These are phyloP conservation scores for Afroboletus lepidellus DNA, from an alignment of 1,284 basidiomycete species.

Conservation along the genomic window DNA sequence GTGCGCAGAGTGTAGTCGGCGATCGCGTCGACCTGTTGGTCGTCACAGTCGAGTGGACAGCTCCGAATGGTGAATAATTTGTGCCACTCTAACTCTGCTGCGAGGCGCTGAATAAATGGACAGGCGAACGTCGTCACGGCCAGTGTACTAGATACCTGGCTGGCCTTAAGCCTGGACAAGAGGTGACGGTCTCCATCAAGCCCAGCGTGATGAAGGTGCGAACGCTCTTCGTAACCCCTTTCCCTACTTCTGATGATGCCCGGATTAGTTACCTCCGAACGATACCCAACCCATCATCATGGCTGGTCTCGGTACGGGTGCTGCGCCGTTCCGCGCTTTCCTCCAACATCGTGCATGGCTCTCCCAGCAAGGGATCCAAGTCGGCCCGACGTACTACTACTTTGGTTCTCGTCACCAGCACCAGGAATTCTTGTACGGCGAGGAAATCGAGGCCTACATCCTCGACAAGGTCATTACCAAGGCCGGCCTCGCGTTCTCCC, in stretches of 20 bases:
- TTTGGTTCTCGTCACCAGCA: constrained; percentile 96
- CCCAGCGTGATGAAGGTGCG: constrained; percentile 97
- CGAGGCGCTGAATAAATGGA: constrained; percentile 8
- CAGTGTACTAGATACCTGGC: constrained; percentile 97
- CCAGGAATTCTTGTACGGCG: constrained; percentile 95
- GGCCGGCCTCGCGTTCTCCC: constrained; percentile 94
- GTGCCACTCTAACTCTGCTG: not conserved
- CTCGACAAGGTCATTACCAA: constrained; percentile 82
- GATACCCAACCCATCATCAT: constrained; percentile 93
- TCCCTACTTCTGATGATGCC: constrained; percentile 2
- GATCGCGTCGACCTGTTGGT: constrained; percentile 92
- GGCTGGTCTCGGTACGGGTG: constrained; percentile 97
- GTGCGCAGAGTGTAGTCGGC: constrained; percentile 91
- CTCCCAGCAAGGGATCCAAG: constrained; percentile 69
- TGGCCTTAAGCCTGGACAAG: constrained; percentile 79
- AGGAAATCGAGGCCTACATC: constrained; percentile 85
- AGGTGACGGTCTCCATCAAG: constrained; percentile 97
- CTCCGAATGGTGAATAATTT: constrained; percentile 68
- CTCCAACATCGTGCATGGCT: constrained; percentile 92
- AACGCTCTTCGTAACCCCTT: not conserved
- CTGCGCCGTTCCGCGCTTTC: constrained; percentile 98
- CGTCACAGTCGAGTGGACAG: constrained; percentile 94
- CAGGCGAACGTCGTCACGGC: constrained; percentile 81
- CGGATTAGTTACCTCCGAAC: constrained; percentile 79
- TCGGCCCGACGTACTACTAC: constrained; percentile 95